Evolutionary conservation across 225 moss, liverwort and hornwort genomes (phyloP).

Genomic region (Pseudisothecium myosuroides): DNA sequence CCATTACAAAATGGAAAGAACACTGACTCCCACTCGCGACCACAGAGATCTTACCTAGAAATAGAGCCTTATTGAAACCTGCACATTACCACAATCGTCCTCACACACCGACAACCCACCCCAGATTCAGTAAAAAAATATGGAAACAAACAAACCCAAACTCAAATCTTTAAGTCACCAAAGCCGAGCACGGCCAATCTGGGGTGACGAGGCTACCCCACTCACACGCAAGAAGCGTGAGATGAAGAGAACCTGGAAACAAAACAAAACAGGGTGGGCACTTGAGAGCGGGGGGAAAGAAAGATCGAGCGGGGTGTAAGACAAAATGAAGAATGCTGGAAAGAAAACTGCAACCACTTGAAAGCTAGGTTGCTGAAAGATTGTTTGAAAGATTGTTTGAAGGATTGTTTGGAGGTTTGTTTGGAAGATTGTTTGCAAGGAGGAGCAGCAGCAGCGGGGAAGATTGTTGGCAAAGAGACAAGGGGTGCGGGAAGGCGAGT

Average conservation of each 20-base stretch:
- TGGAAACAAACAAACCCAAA: not conserved
- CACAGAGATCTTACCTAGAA: not conserved
- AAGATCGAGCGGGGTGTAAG: too few species aligned
- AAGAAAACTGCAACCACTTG: not conserved
- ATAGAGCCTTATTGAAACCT: not conserved
- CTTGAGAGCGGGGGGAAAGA: not conserved
- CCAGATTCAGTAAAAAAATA: not conserved
- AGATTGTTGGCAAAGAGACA: not conserved
- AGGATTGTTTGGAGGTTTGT: not conserved
- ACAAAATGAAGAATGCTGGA: not conserved
- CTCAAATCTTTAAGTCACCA: not conserved
- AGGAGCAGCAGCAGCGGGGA: not conserved
- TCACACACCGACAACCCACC: not conserved
- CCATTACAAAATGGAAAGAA: not conserved
- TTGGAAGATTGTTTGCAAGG: not conserved
- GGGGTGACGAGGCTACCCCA: not conserved
- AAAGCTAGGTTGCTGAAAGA: not conserved
- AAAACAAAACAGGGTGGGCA: not conserved
- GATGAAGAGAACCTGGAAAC: not conserved
- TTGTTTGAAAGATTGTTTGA: not conserved
- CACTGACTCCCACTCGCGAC: not conserved
- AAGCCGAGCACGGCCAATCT: not conserved
- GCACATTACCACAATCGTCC: not conserved
- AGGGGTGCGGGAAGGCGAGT: too few species aligned
- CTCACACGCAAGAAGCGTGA: not conserved